Percentiles rank a stretch among this genome's conserved stretches.
These are phyloP conservation scores for Blastobotrys serpentis DNA, from an alignment of 1,139 yeast species.

Conservation along the genomic window DNA sequence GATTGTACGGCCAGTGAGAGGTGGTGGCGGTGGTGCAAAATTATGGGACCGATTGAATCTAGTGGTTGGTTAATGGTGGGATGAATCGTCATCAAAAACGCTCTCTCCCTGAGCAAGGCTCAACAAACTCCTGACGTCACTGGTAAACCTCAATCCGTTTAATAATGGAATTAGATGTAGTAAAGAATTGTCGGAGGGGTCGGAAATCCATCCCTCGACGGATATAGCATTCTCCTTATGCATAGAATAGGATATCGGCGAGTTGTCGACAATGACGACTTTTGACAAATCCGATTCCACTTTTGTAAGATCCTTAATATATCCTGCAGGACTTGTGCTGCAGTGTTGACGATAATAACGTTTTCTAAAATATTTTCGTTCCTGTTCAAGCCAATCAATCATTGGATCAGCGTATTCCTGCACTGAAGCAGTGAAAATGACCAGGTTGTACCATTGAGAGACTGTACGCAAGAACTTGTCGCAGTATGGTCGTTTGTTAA, in stretches of 20 bases:
- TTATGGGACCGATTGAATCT: constrained; percentile 6
- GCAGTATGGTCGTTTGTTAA: constrained; percentile 88
- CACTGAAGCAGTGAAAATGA: constrained; percentile 90
- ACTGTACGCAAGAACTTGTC: constrained; percentile 79
- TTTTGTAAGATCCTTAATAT: constrained; percentile 75
- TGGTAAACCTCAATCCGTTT: constrained; percentile 71
- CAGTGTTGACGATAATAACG: constrained; percentile 82
- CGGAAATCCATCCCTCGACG: constrained; percentile 97
- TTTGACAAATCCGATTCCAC: constrained; percentile 60
- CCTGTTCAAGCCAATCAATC: constrained; percentile 78
- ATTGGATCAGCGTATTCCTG: constrained; percentile 97
- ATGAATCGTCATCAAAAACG: too few species aligned
- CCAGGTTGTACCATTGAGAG: constrained; percentile 82
- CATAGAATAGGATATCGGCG: constrained; percentile 82
- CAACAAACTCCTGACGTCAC: constrained; percentile 82
- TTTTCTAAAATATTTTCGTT: constrained; percentile 50
- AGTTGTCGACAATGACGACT: constrained; percentile 82
- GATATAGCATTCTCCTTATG: constrained; percentile 87
- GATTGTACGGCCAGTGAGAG: constrained; percentile 67
- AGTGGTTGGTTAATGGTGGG: background rate
- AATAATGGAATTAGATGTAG: constrained; percentile 78
- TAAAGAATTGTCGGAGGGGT: constrained; percentile 81
- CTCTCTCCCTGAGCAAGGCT: constrained; percentile 77
- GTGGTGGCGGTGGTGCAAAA: constrained; percentile 30
- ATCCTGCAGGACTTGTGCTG: constrained; percentile 64